Base-by-base conservation (phyloP, 495 filamentous ascomycete genomes). In the Beverwykella pulmonaria region DNA sequence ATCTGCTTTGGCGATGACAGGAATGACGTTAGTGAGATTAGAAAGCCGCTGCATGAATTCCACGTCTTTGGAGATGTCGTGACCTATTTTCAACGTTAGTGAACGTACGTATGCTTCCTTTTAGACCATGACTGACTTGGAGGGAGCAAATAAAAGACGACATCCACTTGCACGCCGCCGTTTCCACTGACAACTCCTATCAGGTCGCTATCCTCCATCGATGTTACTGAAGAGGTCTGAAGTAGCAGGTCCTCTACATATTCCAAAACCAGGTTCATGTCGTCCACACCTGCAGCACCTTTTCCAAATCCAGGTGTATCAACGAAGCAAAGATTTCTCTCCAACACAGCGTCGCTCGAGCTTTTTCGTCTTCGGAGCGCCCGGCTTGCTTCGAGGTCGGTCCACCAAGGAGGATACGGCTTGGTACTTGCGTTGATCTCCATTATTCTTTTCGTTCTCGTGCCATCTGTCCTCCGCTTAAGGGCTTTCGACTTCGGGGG, bases 381-480 rank as follows among this genome's bases (percentile, higher is more conserved):
- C 41, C 83, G 84, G 49, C 86, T 88, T 56, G 92, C 87, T 41
- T 95, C 91, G 56, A 93, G 74, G 68, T 95, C 91, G n/a, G 90
- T 89, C 92, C 92, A 97, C 94, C 94, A 98, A 36, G 86, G 75
- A 1, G 95, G 94, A 77, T 96, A 97, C 59, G 94, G 85, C 71
- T 90, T 90, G 15, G 94, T 97, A 72, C 93, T 97, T 50, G 94
- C 95, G 77, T 90, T 90, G 15, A 97, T 87, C 75, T 97, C 95
- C 9, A 86, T 87, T 57, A 94, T 87, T 17, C 61, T 72, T 66
- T 69, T 77, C 52, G 67, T 75, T 64, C 73, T 67, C 64, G 59
- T 54, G 63, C 26, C 34, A 17, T 59, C 63, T 58, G 41, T 25
- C 55, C 65, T 65, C 56, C 52, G 52, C 60, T 66, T 74, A 30